These are phyloP conservation scores for Wickerhamomyces bovis DNA, from an alignment of 805 yeast genomes.

Conservation along the genomic window DNA sequence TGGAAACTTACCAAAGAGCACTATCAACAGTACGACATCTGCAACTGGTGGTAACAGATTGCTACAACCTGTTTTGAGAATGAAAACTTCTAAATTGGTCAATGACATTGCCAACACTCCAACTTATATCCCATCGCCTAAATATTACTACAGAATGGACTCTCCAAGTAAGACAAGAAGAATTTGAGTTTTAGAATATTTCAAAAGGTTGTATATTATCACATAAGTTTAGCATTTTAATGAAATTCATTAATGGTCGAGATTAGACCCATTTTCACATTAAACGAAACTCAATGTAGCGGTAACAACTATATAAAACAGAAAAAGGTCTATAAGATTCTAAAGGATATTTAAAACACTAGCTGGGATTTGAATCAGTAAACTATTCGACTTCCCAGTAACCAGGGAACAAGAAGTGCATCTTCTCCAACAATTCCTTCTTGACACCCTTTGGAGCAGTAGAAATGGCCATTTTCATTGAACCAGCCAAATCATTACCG, in stretches of 20 bases:
- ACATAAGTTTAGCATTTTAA: neutral
- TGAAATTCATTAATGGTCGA: neutral
- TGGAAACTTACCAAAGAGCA: neutral
- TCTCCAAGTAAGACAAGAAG: conserved; percentile 27
- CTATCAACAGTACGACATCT: neutral
- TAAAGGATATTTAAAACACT: neutral
- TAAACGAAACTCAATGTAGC: neutral
- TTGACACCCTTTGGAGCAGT: conserved; percentile 72
- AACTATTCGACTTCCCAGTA: conserved; percentile 46
- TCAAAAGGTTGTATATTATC: neutral
- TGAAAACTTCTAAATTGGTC: neutral
- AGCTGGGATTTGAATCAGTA: neutral
- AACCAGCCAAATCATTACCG: conserved; percentile 66
- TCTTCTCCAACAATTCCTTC: conserved; percentile 64
- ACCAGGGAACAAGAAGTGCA: conserved; percentile 87
- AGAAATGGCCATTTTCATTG: conserved; percentile 76
- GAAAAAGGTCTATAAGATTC: neutral
- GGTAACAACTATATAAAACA: neutral
- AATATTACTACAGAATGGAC: conserved; percentile 26
- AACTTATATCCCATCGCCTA: conserved; percentile 26
- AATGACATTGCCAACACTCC: conserved; percentile 12
- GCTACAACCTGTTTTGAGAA: neutral
- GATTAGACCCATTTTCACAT: neutral
- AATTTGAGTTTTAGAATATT: conserved; percentile 2
- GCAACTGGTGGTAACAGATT: neutral